Conservation (phyloP, 805 yeast species). For the Candida broadrunensis region DNA sequence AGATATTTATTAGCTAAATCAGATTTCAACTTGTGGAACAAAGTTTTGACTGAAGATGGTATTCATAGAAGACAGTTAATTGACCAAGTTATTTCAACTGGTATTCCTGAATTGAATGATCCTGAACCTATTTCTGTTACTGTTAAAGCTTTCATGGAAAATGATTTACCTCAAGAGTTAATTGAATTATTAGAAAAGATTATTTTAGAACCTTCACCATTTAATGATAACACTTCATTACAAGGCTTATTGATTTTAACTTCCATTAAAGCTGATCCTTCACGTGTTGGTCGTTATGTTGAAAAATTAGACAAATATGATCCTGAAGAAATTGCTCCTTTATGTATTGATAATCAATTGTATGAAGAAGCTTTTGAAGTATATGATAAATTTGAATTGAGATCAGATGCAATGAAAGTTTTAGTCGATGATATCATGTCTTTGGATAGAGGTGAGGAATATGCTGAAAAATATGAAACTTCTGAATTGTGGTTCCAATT, state of each 20-base stretch:
- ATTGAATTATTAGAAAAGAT: slow-evolving; percentile 94
- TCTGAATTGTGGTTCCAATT: slow-evolving; percentile 92
- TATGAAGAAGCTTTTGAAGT: slow-evolving; percentile 94
- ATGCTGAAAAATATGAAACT: slow-evolving; percentile 83
- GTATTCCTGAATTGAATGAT: slow-evolving; percentile 88
- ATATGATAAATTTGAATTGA: slow-evolving; percentile 77
- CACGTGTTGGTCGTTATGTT: slow-evolving; percentile 77
- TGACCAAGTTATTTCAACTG: slow-evolving; percentile 94
- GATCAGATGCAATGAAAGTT: slow-evolving; percentile 80
- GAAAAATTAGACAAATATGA: slow-evolving; percentile 90
- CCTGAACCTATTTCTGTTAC: slow-evolving; percentile 94
- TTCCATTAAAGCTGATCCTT: slow-evolving; percentile 91
- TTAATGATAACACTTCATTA: slow-evolving; percentile 89
- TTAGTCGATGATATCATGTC: slow-evolving; percentile 91
- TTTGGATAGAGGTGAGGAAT: slow-evolving; percentile 89
- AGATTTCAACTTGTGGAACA: slow-evolving; percentile 79
- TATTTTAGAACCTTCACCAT: slow-evolving; percentile 95
- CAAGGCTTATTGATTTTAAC: slow-evolving; percentile 92
- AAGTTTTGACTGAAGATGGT: slow-evolving; percentile 72
- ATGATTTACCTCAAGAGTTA: slow-evolving; percentile 87
- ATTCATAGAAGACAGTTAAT: slow-evolving; percentile 86
- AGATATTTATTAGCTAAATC: slow-evolving; percentile 87
- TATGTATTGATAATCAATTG: slow-evolving; percentile 84
- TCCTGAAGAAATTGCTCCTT: slow-evolving; percentile 89
- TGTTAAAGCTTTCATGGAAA: slow-evolving; percentile 94